A percentile compares a stretch with the other conserved stretches of the same genome.
These are phyloP conservation scores for Chaetomium sp. DNA, from an alignment of 2,329 filamentous ascomycete species.

Conservation along the genomic window DNA sequence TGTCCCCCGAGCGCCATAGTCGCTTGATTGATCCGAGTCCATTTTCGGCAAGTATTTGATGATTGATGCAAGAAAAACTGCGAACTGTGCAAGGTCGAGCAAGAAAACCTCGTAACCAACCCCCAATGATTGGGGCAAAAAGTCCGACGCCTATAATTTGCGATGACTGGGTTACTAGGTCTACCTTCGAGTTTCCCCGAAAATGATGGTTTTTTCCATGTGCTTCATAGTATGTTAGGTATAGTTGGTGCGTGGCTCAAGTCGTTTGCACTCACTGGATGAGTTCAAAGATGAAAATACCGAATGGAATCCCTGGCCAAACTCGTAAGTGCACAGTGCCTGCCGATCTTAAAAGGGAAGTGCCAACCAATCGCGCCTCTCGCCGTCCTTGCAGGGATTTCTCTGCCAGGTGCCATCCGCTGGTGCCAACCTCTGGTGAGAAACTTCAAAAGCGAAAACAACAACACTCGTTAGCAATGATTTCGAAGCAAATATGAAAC, in stretches of 20 bases:
- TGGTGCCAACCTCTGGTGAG: conserved; percentile 9
- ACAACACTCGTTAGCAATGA: not conserved
- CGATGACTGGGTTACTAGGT: not conserved
- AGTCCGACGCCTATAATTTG: not conserved
- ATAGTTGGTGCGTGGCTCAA: not conserved
- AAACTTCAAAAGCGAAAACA: not conserved
- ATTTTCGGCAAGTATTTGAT: not conserved
- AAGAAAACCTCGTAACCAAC: not conserved
- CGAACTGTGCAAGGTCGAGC: not conserved
- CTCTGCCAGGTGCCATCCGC: not conserved
- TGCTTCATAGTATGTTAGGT: too few species aligned
- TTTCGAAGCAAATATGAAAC: conserved; percentile 15
- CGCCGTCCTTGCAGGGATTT: not conserved
- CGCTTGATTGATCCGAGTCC: conserved; percentile 19
- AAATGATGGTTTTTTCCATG: not conserved
- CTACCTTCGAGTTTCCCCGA: not conserved
- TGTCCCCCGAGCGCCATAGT: not conserved
- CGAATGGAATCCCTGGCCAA: not conserved
- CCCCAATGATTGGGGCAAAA: not conserved
- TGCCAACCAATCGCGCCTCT: not conserved
- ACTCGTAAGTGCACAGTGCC: conserved; percentile 2
- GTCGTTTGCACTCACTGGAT: not conserved
- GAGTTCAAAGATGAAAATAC: conserved; percentile 3
- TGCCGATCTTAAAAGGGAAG: not conserved
- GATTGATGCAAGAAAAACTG: not conserved